Conservation (phyloP, 1,284 basidiomycete genomes). For the Boletus mariae region DNA sequence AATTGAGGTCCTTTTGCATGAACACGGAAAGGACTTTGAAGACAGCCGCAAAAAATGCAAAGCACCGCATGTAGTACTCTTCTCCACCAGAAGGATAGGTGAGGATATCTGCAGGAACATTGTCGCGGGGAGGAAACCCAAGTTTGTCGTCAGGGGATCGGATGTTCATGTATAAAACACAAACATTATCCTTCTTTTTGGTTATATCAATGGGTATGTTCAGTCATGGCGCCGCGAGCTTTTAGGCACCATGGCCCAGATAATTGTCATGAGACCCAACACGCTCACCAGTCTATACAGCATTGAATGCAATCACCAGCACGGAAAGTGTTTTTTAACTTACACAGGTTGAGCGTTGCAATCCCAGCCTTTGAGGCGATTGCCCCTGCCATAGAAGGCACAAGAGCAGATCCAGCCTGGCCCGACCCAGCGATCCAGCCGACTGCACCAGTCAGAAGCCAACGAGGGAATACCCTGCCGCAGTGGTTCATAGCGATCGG, state of each 20-base stretch:
- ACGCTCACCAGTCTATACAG: conserved; percentile 39
- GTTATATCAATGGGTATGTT: neutral
- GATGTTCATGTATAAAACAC: too few relatives aligned
- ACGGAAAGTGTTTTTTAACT: conserved; percentile 22
- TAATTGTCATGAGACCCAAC: conserved; percentile 38
- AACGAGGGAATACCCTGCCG: conserved; percentile 43
- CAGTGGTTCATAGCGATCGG: conserved; percentile 52
- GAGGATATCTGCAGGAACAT: too few relatives aligned
- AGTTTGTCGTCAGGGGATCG: too few relatives aligned
- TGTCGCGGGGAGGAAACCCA: too few relatives aligned
- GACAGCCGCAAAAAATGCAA: too few relatives aligned
- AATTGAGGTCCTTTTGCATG: too few relatives aligned
- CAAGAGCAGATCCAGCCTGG: conserved; percentile 43
- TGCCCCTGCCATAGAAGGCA: conserved; percentile 45
- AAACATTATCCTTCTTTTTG: too few relatives aligned
- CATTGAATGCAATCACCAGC: neutral
- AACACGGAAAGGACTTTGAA: too few relatives aligned
- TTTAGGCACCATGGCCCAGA: conserved; percentile 42
- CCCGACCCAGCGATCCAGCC: conserved; percentile 55
- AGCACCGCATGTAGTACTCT: too few relatives aligned
- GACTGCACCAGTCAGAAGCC: conserved; percentile 47
- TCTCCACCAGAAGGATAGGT: too few relatives aligned
- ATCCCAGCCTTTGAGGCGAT: conserved; percentile 50
- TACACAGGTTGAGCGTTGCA: conserved; percentile 49
- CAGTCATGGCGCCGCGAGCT: conserved; percentile 8